phyloP scores from a whole-genome alignment of 768 basidiomycete genomes.

The Chlorophyllum brunneum region DNA sequence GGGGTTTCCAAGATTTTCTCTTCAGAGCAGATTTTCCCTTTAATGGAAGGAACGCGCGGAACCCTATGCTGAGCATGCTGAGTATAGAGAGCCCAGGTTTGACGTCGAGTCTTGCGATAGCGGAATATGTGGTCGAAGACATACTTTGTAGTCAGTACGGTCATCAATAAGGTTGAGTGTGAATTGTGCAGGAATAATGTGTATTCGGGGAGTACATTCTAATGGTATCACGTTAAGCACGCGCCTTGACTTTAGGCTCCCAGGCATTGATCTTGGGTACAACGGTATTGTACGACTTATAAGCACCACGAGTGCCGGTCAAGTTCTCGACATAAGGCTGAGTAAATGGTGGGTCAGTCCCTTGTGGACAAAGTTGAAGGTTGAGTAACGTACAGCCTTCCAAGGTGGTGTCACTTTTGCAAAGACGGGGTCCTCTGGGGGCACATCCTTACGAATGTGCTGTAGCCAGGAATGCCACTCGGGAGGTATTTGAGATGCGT shows the following conservation, averaged over 20 bases:
- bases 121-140: slow-evolving; percentile 73
- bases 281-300: slow-evolving; percentile 83
- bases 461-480: slow-evolving; percentile 97
- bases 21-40: slow-evolving; percentile 61
- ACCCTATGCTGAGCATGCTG: slow-evolving; percentile 74
- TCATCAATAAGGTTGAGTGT: slow-evolving; percentile 10
- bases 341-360: slow-evolving; percentile 3
- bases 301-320: slow-evolving; percentile 91
- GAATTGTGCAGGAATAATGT: slow-evolving; percentile 2
- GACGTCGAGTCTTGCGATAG: slow-evolving; percentile 84
- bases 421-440: slow-evolving; percentile 70
- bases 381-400: slow-evolving; percentile 62
- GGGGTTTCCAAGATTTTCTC: slow-evolving; percentile 83
- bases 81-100: slow-evolving; percentile 94
- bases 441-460: slow-evolving; percentile 84
- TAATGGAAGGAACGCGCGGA: slow-evolving; percentile 22
- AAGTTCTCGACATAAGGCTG: slow-evolving; percentile 86
- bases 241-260: slow-evolving; percentile 67
- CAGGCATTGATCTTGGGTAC: slow-evolving; percentile 80
- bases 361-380: neutral
- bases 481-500: slow-evolving; percentile 91
- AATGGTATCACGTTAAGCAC: slow-evolving; percentile 28
- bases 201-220: slow-evolving; percentile 1
- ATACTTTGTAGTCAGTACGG: slow-evolving; percentile 29
- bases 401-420: slow-evolving; percentile 70